Conservation (phyloP, 768 basidiomycete genomes). For the Kwoniella sp. region DNA sequence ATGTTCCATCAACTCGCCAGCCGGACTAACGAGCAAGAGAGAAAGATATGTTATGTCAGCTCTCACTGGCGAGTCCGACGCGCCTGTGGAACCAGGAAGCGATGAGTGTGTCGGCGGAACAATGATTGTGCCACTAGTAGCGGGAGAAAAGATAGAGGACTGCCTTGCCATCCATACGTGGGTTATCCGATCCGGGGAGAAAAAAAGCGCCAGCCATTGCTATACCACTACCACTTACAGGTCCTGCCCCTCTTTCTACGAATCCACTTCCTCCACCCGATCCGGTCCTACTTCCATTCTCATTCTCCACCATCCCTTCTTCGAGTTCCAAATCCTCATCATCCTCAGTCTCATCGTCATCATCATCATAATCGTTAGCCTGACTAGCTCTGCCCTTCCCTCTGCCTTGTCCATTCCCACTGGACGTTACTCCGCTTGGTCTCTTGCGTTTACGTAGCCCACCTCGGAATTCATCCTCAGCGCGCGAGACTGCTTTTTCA, state of each 20-base stretch:
- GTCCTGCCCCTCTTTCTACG: constrained; percentile 16
- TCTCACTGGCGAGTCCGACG: too few species aligned
- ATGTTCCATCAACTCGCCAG: constrained; percentile 7
- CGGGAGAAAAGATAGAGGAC: too few species aligned
- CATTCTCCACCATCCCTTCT: constrained; percentile 22
- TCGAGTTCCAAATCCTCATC: constrained; percentile 28
- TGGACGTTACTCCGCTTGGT: background rate
- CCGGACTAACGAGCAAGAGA: constrained; percentile 4
- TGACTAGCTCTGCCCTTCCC: constrained; percentile 16
- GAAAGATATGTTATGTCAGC: background rate
- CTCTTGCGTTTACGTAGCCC: constrained; percentile 28
- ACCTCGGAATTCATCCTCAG: constrained; percentile 31
- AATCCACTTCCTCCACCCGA: constrained; percentile 4
- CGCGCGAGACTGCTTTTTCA: constrained; percentile 38
- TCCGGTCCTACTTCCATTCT: constrained; percentile 1
- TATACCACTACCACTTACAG: constrained; percentile 16
- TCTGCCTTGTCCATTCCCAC: constrained; percentile 5
- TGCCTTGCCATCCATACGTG: too few species aligned
- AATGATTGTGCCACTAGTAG: too few species aligned
- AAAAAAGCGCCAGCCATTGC: background rate
- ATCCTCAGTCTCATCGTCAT: constrained; percentile 16
- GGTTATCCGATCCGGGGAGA: too few species aligned
- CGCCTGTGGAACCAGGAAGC: too few species aligned
- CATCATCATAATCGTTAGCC: constrained; percentile 24
- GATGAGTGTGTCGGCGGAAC: too few species aligned